Percentiles rank a stretch among this genome's conserved stretches.
Conservation (phyloP, 2,329 filamentous ascomycete species). For the Aspergillus sp. region DNA sequence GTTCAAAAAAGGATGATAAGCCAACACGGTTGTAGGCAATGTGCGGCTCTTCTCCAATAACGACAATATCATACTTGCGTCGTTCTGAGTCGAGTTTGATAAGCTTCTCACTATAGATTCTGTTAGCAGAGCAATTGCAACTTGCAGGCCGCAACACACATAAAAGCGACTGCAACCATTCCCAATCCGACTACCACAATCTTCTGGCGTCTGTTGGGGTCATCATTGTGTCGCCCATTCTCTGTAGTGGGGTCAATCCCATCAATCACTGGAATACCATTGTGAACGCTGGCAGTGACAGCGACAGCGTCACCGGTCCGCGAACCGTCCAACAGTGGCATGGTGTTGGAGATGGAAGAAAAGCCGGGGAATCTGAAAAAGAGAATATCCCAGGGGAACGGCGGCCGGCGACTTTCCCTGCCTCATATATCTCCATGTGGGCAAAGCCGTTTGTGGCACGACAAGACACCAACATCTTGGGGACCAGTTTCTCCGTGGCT, state of each 20-base stretch:
- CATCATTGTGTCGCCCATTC: constrained; percentile 7
- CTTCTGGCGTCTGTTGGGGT: constrained; percentile 55
- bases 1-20: constrained; percentile 85
- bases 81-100: constrained; percentile 79
- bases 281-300: constrained; percentile 27
- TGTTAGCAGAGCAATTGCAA: neutral
- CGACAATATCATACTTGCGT: constrained; percentile 77
- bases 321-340: constrained; percentile 38
- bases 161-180: constrained; percentile 89
- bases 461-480: constrained; percentile 11
- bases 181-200: constrained; percentile 85
- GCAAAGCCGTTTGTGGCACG: constrained; percentile 2
- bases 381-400: neutral
- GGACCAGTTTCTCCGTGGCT: constrained; percentile 19
- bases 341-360: constrained; percentile 17
- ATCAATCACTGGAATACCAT: constrained; percentile 14
- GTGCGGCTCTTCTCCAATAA: constrained; percentile 86
- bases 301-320: constrained; percentile 30
- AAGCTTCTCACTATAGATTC: constrained; percentile 72
- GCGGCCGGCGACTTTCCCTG: neutral
- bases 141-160: constrained; percentile 62
- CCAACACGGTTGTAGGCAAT: constrained; percentile 91
- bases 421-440: constrained; percentile 11
- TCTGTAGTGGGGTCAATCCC: constrained; percentile 12
- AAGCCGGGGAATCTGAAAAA: constrained; percentile 1